These are phyloP conservation scores for Mycena rosella DNA, from an alignment of 768 basidiomycete genomes.

Conservation along the genomic window DNA sequence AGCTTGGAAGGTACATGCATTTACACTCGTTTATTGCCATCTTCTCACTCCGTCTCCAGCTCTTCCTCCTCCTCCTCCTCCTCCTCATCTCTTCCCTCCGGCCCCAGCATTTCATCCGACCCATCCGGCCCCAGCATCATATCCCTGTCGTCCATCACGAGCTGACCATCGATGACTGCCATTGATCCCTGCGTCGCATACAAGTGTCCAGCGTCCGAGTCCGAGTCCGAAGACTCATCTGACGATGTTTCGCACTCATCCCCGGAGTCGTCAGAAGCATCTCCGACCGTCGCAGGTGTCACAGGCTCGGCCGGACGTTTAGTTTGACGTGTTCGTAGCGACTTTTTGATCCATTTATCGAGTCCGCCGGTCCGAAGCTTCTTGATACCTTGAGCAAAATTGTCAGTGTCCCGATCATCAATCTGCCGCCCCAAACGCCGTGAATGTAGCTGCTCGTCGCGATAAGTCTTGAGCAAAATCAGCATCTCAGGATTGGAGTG, in stretches of 20 bases:
- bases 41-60: background rate
- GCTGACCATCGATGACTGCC: background rate
- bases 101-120: background rate
- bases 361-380: conserved; percentile 34
- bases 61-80: background rate
- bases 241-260: background rate
- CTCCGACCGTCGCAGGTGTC: background rate
- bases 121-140: conserved; percentile 17
- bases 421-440: conserved; percentile 37
- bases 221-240: conserved; percentile 4
- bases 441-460: conserved; percentile 30
- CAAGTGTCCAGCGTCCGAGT: background rate
- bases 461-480: conserved; percentile 39
- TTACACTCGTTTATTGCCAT: background rate
- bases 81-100: background rate
- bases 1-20: no score
- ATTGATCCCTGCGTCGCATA: conserved; percentile 8
- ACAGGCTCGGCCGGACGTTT: background rate
- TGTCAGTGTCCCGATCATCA: conserved; percentile 29
- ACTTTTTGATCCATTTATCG: conserved; percentile 22
- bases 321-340: conserved; percentile 2
- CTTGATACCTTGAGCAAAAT: conserved; percentile 30
- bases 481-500: conserved; percentile 36
- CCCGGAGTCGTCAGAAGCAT: no score
- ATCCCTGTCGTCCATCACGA: conserved; percentile 10